These are phyloP conservation scores for Akanthomyces uredinophilus DNA, from an alignment of 2,329 filamentous ascomycete species.

Conservation along the genomic window DNA sequence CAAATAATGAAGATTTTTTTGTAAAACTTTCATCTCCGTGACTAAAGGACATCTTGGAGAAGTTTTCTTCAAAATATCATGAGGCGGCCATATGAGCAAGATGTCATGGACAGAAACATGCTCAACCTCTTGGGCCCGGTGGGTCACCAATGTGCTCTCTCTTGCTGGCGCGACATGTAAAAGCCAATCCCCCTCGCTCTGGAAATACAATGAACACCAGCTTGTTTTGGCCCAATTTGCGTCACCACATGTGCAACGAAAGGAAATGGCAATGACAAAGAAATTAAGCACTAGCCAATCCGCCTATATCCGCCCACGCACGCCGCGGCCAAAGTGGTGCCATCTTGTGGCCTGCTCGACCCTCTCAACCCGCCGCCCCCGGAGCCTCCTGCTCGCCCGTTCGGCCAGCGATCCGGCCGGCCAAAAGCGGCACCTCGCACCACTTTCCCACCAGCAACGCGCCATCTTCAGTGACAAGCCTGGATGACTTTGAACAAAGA, in stretches of 20 bases:
- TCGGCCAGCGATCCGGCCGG: too few species aligned
- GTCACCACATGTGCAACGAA: background rate
- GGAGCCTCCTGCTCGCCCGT: background rate
- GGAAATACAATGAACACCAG: too few species aligned
- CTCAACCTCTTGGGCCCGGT: background rate
- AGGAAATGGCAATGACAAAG: background rate
- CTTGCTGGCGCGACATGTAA: background rate
- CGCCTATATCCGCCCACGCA: background rate
- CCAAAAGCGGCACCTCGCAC: too few species aligned
- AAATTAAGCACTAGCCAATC: background rate
- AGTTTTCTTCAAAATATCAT: background rate
- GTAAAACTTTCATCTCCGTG: background rate
- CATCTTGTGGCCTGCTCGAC: background rate
- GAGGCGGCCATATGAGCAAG: background rate
- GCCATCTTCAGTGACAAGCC: background rate
- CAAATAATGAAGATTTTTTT: background rate
- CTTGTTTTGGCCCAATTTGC: too few species aligned
- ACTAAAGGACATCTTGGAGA: too few species aligned
- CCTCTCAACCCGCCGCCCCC: too few species aligned
- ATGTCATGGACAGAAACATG: background rate
- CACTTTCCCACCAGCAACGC: background rate
- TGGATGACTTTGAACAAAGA: too few species aligned
- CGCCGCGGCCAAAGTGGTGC: background rate
- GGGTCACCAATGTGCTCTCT: background rate
- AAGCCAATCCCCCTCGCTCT: too few species aligned